Evolutionary conservation across 192 early-diverging fungal genomes (phyloP).

Genomic region (Backusella liffmaniae): DNA sequence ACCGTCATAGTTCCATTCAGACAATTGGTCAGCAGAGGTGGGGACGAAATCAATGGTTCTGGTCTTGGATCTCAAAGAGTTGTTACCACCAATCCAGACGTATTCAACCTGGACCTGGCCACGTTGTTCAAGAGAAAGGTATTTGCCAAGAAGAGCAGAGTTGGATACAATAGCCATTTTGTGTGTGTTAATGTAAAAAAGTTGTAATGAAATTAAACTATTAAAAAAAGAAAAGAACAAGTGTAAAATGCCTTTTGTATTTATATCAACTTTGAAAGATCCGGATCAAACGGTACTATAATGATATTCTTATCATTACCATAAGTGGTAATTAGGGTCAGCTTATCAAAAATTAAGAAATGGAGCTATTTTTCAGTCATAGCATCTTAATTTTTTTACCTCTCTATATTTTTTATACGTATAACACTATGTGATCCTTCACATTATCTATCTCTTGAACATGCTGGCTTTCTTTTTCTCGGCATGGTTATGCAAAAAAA

Average conservation of each 20-base stretch:
- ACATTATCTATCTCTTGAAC: not conserved
- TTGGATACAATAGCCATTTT: constrained; percentile 31
- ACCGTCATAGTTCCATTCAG: constrained; percentile 59
- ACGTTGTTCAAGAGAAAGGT: constrained; percentile 49
- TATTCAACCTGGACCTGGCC: constrained; percentile 53
- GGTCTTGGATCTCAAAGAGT: constrained; percentile 49
- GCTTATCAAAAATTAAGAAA: constrained; percentile 1
- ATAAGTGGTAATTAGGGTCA: constrained; percentile 8
- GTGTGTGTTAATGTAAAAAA: not conserved
- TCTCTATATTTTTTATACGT: constrained; percentile 5
- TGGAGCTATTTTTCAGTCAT: not conserved
- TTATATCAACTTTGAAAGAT: constrained; percentile 8
- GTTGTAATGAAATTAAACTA: constrained; percentile 1
- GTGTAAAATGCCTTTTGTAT: constrained; percentile 5
- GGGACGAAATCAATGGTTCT: constrained; percentile 40
- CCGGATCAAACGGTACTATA: constrained; percentile 1
- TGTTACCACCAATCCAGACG: constrained; percentile 52
- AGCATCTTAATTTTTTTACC: not conserved
- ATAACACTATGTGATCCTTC: not conserved
- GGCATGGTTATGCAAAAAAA: not conserved
- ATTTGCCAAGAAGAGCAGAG: constrained; percentile 48
- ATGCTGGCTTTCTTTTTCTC: not conserved
- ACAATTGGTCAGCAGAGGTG: constrained; percentile 30
- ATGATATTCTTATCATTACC: constrained; percentile 12
- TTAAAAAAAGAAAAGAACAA: constrained; percentile 1